Evolutionary conservation across 2,329 filamentous ascomycete species (phyloP).

Genomic region (Paraphoma sp.): DNA sequence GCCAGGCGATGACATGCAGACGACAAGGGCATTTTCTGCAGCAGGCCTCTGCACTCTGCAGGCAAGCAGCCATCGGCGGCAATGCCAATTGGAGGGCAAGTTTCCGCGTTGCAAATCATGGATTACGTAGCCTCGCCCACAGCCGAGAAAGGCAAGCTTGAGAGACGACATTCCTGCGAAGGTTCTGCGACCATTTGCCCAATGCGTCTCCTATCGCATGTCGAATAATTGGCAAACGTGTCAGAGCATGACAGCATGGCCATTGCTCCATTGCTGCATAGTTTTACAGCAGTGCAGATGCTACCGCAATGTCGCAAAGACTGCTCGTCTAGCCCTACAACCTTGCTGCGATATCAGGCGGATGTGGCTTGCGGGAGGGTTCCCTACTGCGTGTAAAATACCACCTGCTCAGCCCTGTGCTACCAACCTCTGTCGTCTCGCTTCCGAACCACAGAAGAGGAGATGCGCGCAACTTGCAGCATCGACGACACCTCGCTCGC

Average conservation of each 20-base stretch:
- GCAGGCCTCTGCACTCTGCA: slow-evolving; percentile 7
- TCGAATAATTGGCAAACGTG: not conserved
- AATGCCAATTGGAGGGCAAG: slow-evolving; percentile 24
- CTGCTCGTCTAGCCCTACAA: not conserved
- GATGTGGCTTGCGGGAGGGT: slow-evolving; percentile 20
- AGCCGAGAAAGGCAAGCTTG: slow-evolving; percentile 8
- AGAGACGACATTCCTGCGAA: not conserved
- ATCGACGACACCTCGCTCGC: slow-evolving; percentile 1
- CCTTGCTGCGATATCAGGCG: slow-evolving; percentile 5
- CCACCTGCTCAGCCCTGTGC: slow-evolving; percentile 4
- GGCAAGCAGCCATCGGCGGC: slow-evolving; percentile 2
- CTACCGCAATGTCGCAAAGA: not conserved
- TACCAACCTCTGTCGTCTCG: not conserved
- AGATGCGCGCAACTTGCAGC: slow-evolving; percentile 33
- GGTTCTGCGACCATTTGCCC: not conserved
- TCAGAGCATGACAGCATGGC: not conserved
- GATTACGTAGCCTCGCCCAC: slow-evolving; percentile 26
- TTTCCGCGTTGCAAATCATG: slow-evolving; percentile 22
- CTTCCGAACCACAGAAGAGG: slow-evolving; percentile 9
- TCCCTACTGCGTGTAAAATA: slow-evolving; percentile 9
- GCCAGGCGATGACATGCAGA: slow-evolving; percentile 17
- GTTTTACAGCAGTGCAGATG: not conserved
- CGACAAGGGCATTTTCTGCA: slow-evolving; percentile 13
- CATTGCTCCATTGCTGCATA: not conserved
- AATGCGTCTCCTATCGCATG: not conserved